Base-by-base conservation (phyloP, 352 stramenopile genomes). In the Phytophthora sojae region DNA sequence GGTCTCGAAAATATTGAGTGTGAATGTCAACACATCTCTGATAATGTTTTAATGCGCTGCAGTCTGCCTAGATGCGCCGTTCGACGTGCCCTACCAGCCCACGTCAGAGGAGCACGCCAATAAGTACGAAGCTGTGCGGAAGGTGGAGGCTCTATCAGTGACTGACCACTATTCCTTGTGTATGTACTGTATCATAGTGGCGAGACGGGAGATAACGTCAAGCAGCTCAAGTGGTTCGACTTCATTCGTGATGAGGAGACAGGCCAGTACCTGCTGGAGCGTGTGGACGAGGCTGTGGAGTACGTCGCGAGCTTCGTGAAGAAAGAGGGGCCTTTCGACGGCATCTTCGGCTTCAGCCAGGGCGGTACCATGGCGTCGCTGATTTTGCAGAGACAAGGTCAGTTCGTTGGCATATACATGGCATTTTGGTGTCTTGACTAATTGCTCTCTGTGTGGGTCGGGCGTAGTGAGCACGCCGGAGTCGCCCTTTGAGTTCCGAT, bases 271-370 rank as follows among this genome's bases (percentile, higher is more conserved):
- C 63, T 71, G 17, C 78, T 89, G 54, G 71, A 76, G 11, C 70
- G 79, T 1, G 79, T 95, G 44, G 71, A 88, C 7, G 86, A 94
- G 57, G 76, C 86, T 3, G 77, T 95, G 30, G 85, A 86, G 4
- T 95, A 93, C 63, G 57, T 96, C 6, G 80, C 72, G 8, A 68
- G 73, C 21, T 85, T 95, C 35, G 82, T 83, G 32, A 78, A 77
- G 29, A 86, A 82, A 17, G 85, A 95, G 39, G 88, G 88, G n/a
- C 90, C 90, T 9, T 96, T 96, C 57, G 82, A 96, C 45, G 90
- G 90, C 19, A 81, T 96, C 37, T 93, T 95, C 49, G 89, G 89
- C 32, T 96, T 96, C 64, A 95, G 88, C 64, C 88, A 96, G 58
- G 89, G 89, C 37, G 89, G 87, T 17, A 89, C 85, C 29, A 86